These are phyloP conservation scores for Schizochytrium sp. DNA, from an alignment of 108 stramenopile species.

Conservation along the genomic window DNA sequence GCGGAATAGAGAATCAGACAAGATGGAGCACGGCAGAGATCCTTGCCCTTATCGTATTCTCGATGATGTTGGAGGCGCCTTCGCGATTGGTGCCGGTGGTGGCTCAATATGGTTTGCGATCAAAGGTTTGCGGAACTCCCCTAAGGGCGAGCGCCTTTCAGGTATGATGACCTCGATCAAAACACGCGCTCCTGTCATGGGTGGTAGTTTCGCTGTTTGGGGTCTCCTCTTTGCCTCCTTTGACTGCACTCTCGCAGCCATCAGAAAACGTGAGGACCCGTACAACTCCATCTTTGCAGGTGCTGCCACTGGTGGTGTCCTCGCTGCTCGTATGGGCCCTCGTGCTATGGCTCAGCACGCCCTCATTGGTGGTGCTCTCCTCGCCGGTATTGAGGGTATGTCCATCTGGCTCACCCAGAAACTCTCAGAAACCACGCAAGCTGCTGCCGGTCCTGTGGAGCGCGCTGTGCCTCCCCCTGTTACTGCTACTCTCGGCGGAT, in stretches of 20 bases:
- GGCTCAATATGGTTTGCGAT: constrained; percentile 52
- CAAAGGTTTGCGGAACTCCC: constrained; percentile 51
- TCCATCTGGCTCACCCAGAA: constrained; percentile 81
- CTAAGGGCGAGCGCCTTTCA: constrained; percentile 31
- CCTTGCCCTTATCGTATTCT: constrained; percentile 97
- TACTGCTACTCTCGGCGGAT: constrained; percentile 37
- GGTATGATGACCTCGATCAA: constrained; percentile 77
- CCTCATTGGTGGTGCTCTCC: constrained; percentile 89
- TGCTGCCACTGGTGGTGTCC: constrained; percentile 60
- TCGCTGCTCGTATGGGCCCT: constrained; percentile 83
- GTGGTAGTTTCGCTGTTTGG: constrained; percentile 86
- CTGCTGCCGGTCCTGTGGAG: constrained; percentile 47
- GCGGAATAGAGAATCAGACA: not conserved
- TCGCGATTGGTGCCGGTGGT: constrained; percentile 87
- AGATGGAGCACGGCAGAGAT: constrained; percentile 82
- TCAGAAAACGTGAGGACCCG: constrained; percentile 97
- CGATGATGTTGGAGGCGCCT: constrained; percentile 96
- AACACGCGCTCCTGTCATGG: constrained; percentile 92
- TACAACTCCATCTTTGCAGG: constrained; percentile 96
- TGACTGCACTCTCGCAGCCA: constrained; percentile 90
- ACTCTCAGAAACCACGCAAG: constrained; percentile 42
- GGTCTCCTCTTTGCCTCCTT: constrained; percentile 95
- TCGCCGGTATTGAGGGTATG: constrained; percentile 97
- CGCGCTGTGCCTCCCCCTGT: constrained; percentile 58
- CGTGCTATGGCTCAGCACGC: constrained; percentile 93